These are phyloP conservation scores for Pachyrhizus erosus DNA, from an alignment of 306 rosid species.

Conservation along the genomic window DNA sequence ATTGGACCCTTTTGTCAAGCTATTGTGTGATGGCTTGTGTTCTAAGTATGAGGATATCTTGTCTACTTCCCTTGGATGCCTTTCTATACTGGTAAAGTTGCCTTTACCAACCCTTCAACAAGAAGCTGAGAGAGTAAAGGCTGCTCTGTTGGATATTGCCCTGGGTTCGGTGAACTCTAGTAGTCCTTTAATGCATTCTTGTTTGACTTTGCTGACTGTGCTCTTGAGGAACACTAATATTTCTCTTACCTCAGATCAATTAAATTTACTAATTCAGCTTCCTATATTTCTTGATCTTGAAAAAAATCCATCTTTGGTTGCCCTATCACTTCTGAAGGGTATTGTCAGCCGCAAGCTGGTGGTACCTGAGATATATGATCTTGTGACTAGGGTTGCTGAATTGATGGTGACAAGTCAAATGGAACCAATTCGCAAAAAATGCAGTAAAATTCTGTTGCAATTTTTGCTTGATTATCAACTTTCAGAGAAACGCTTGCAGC, in stretches of 20 bases:
- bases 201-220: conserved; percentile 72
- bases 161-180: conserved; percentile 62
- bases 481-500: conserved; percentile 77
- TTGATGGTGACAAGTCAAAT: conserved; percentile 95
- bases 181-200: conserved; percentile 84
- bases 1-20: conserved; percentile 80
- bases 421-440: conserved; percentile 74
- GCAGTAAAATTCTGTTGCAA: conserved; percentile 82
- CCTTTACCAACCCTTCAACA: conserved; percentile 80
- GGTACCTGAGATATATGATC: conserved; percentile 90
- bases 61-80: conserved; percentile 81
- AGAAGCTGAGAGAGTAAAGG: conserved; percentile 75
- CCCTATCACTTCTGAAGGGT: conserved; percentile 85
- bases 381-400: conserved; percentile 75
- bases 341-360: conserved; percentile 76
- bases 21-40: conserved; percentile 64
- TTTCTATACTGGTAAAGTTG: conserved; percentile 68
- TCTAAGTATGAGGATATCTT: conserved; percentile 91
- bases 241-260: conserved; percentile 75
- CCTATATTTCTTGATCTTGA: conserved; percentile 85
- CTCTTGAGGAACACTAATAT: conserved; percentile 75
- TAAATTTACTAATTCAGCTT: conserved; percentile 70
- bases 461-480: conserved; percentile 84
- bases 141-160: conserved; percentile 71
- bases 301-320: conserved; percentile 71